A percentile compares a stretch with the other conserved stretches of the same genome.
Conservation (phyloP, 148 eudicot species). For the Vaccinium corymbosum region DNA sequence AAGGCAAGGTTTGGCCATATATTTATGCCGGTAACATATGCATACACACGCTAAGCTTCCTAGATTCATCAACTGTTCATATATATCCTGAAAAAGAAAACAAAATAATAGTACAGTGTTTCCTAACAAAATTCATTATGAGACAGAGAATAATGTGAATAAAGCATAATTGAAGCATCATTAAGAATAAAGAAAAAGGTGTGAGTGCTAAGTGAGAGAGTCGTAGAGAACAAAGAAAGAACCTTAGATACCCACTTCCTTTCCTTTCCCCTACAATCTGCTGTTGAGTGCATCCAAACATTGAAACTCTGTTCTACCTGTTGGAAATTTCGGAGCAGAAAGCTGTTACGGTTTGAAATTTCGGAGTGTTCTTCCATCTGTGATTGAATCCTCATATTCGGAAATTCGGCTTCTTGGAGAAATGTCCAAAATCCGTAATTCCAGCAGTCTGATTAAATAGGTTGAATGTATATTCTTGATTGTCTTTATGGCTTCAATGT, state of each 20-base stretch:
- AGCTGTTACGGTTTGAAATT: background rate
- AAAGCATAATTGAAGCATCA: background rate
- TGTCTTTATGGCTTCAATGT: background rate
- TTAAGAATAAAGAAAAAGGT: background rate
- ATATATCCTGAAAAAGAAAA: background rate
- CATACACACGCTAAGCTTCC: background rate
- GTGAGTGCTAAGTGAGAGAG: background rate
- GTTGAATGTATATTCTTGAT: background rate
- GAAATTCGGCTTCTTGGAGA: no score
- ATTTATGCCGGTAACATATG: no score
- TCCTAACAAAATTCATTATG: background rate
- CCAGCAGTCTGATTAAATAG: background rate
- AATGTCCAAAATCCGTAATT: background rate
- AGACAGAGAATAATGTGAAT: background rate
- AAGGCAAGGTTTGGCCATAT: background rate
- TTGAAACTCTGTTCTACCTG: background rate
- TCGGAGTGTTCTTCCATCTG: background rate
- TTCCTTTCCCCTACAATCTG: background rate
- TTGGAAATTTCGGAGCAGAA: background rate
- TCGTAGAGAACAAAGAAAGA: background rate
- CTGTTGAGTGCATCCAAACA: background rate
- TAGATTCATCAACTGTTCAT: background rate
- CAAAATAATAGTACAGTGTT: background rate
- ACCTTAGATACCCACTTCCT: background rate
- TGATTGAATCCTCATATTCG: background rate